phyloP scores from a whole-genome alignment of 306 rosid genomes.

The Astragalus membranaceus region DNA sequence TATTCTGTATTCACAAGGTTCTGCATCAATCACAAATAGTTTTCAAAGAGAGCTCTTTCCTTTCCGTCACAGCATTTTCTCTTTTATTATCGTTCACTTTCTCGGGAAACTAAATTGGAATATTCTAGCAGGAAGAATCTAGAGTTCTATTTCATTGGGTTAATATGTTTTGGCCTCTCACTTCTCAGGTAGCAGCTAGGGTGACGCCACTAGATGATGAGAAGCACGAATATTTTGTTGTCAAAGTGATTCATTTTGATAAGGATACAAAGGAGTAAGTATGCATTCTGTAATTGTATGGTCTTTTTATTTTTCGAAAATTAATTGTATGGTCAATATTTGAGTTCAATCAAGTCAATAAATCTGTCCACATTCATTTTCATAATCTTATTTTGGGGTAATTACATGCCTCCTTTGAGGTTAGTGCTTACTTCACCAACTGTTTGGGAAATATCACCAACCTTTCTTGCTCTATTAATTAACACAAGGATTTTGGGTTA shows the following conservation, averaged over 20 bases:
- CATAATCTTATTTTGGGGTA: background rate
- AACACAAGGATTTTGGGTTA: background rate
- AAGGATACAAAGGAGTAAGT: conserved; percentile 93
- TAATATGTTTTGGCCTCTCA: conserved; percentile 25
- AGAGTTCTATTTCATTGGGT: conserved; percentile 14
- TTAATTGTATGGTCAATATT: background rate
- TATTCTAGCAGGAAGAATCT: too few relatives aligned
- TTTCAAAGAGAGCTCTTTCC: background rate
- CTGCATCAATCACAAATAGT: background rate
- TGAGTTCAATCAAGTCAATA: background rate
- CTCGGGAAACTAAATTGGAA: background rate
- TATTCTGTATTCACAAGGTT: background rate
- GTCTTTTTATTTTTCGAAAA: background rate
- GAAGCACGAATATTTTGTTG: conserved; percentile 93
- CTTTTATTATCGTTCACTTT: background rate
- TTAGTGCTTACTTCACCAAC: background rate
- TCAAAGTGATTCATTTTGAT: conserved; percentile 90
- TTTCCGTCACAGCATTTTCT: background rate
- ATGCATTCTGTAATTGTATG: background rate
- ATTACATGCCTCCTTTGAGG: background rate
- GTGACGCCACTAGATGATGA: conserved; percentile 83
- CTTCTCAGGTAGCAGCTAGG: conserved; percentile 84
- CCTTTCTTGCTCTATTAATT: background rate
- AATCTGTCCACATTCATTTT: background rate
- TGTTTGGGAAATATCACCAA: background rate